Evolutionary conservation across 129 eudicot species (phyloP), one percentile per base, ranked within the genome.

Genomic region (Silybum marianum): DNA sequence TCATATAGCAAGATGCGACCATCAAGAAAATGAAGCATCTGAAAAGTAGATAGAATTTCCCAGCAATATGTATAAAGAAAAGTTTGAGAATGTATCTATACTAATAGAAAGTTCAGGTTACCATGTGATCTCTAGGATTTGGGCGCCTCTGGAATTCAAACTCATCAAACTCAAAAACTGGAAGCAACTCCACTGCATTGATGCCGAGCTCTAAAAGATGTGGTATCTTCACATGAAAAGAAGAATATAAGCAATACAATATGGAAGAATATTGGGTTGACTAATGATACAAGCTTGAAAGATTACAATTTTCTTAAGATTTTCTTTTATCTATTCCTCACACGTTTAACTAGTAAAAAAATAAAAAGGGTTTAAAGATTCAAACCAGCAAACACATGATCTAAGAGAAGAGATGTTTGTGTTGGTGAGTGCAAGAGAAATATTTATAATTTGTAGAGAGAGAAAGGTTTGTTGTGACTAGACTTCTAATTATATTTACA

Each of bases 61-160:
- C 22, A 54, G 6, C 12, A 38, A 68, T 28, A 58, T 22, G 30
- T 4, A 70, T 18, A 22, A 83, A 77, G n/a, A 32, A 19, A 62
- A 13, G 38, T 24, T 5, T 58, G 12, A 39, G 24, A 24, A 70
- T 38, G 38, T 2, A 16, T 69, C 38, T 32, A 11, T 32, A 65
- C 19, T 42, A 71, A 42, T 39, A 73, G 16, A 30, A 77, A 77
- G 16, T 69, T 40, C 36, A 69, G 14, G 39, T 44, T 84, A 96
- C 99, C 99, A 96, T 72, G 90, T 96, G 99, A 90, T 96, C 99
- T 81, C 99, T 90, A 48, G 97, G 92, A 87, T 96, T 96, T 2
- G 93, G 93, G 42, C 84, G 88, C 89, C 99, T 96, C 81, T 96
- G 99, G 38, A 96, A 79, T 83, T 96, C 99, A 86, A 96, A 87